A percentile compares a stretch with the other conserved stretches of the same genome.
Evolutionary conservation across 2,329 filamentous ascomycete genomes (phyloP).

Genomic region (Zasmidium cellare): DNA sequence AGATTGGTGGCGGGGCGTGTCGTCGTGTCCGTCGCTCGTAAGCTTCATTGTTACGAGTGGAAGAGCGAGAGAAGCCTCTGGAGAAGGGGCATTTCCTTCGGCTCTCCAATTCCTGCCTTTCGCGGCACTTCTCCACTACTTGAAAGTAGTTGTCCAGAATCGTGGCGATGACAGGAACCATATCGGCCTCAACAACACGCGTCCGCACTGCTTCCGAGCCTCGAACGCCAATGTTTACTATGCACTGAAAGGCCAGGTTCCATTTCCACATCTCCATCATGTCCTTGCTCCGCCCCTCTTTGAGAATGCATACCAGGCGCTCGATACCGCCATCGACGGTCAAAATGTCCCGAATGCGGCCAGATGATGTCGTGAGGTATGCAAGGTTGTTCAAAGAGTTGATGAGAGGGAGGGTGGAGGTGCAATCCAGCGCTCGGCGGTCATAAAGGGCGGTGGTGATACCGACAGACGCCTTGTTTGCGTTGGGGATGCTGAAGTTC

Average conservation of each 20-base stretch:
- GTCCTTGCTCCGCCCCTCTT: constrained; percentile 93
- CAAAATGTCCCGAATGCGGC: constrained; percentile 94
- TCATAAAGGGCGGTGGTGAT: constrained; percentile 99
- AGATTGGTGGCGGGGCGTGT: constrained; percentile 82
- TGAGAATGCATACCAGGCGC: constrained; percentile 92
- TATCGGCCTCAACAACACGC: constrained; percentile 94
- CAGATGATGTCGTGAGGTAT: constrained; percentile 96
- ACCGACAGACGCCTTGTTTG: constrained; percentile 98
- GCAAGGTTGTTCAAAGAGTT: constrained; percentile 99
- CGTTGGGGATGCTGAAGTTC: constrained; percentile 98
- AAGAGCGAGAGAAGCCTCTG: constrained; percentile 40
- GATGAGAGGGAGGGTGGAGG: constrained; percentile 93
- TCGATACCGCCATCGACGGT: constrained; percentile 99
- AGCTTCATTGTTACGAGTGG: constrained; percentile 31
- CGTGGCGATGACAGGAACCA: constrained; percentile 97
- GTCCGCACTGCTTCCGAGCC: constrained; percentile 93
- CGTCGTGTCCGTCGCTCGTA: constrained; percentile 57
- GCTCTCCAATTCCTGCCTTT: constrained; percentile 78
- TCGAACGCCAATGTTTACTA: constrained; percentile 96
- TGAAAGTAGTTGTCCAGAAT: constrained; percentile 98
- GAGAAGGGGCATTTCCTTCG: constrained; percentile 54
- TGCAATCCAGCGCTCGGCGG: constrained; percentile 94
- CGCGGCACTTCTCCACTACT: constrained; percentile 86
- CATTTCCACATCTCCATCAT: constrained; percentile 99
- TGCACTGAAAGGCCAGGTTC: constrained; percentile 98